These are phyloP conservation scores for Fusarium agapanthi DNA, from an alignment of 2,329 filamentous ascomycete genomes.

Conservation along the genomic window DNA sequence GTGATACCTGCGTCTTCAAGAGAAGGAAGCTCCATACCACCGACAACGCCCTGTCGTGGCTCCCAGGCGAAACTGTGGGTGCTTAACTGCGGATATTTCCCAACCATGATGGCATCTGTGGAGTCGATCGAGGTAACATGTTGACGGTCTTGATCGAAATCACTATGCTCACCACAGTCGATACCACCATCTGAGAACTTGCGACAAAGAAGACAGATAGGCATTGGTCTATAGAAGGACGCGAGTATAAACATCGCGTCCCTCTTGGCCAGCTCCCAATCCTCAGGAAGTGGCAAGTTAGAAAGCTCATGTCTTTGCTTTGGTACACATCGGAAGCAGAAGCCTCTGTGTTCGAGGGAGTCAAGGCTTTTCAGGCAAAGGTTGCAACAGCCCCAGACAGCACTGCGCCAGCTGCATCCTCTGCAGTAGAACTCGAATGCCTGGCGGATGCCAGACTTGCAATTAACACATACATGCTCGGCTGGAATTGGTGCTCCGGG, in stretches of 20 bases:
- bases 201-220: neutral
- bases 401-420: neutral
- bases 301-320: neutral
- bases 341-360: neutral
- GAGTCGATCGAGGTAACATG: neutral
- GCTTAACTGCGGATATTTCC: neutral
- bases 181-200: neutral
- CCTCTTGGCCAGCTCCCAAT: neutral
- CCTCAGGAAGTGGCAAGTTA: neutral
- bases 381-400: neutral
- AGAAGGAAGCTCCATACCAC: neutral
- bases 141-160: neutral
- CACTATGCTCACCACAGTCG: neutral
- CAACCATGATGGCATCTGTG: neutral
- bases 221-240: neutral
- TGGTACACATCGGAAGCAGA: constrained; percentile 7
- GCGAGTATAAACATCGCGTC: neutral
- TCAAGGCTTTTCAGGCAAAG: neutral
- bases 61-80: neutral
- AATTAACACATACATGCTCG: constrained; percentile 2
- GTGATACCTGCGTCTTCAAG: neutral
- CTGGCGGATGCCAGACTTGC: neutral
- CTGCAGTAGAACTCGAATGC: neutral
- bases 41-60: neutral
- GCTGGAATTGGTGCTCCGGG: neutral